Base-by-base conservation (phyloP, 2,329 filamentous ascomycete genomes). In the Diaporthe sp. region DNA sequence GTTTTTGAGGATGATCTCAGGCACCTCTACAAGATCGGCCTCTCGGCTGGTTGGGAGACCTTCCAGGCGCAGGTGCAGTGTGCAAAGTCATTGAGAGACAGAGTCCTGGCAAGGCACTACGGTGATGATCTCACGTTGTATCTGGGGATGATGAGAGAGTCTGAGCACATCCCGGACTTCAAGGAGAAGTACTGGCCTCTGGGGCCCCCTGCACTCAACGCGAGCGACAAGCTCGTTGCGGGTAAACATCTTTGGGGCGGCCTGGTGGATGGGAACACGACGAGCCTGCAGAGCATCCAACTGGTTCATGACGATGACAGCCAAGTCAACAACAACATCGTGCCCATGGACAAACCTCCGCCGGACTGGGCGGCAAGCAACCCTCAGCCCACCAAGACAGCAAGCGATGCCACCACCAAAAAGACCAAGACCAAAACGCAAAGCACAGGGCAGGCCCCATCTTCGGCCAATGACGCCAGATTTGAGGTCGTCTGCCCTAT, bases 51-150 rank as follows among this genome's bases (percentile, higher is more conserved):
- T 0, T 69, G 78, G 13, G 83, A 84, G 59, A 79, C 83, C 56
- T 83, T 81, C 79, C 76, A 81, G 19, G 79, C 83, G 76, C 77
- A 82, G 53, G 71, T 84, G 27, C 77, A 76, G 22, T 81, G 81
- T 61, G 83, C 83, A 3, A 68, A 50, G 25, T 56, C 80, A 3
- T 73, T 84, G 77, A 78, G 70, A 61, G 74, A 80, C 15, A 76
- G 77, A 58, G 75, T 75, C 63, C 81, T 44, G 66, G 74, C 44
- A 17, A 53, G 55, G 25, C 66, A 42, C 42, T 70, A 63, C 13
- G 63, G 70, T 12, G 61, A 66, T 44, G 55, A 75, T 25, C 59
- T 73, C 30, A 68, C 73, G 15, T 9, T 51, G 51, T 73, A 73
- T 30, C 53, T 73, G 37, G 72, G 59, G n/a, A 55, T 72, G 56